Base-by-base conservation (phyloP, 2,329 filamentous ascomycete genomes). In the Triangularia setosa region DNA sequence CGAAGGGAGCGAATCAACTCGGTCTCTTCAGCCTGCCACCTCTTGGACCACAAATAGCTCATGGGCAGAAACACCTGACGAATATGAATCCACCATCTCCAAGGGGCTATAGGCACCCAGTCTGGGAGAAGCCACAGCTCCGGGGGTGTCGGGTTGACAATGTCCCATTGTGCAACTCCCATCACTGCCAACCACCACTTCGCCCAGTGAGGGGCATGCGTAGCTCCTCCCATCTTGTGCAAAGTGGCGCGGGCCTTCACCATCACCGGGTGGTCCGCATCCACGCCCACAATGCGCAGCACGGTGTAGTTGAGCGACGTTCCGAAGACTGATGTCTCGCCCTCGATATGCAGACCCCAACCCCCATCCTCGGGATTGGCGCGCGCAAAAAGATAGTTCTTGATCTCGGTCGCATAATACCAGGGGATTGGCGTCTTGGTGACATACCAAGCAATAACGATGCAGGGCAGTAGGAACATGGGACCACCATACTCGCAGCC, bases 1-100 rank as follows among this genome's bases (percentile, higher is more conserved):
- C 90, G 87, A 48, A 99, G 77, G 62, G 87, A 85, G 23, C 85
- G 84, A 60, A 90, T 91, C 1, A 96, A 75, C 3, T 90, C 85
- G 48, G 91, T 94, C 69, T 90, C 83, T 16, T 92, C 90, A 69
- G 90, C 90, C 27, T 83, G 84, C 87, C 92, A 97, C 68, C 83
- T 83, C 79, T 90, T 92, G 0, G 93, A 96, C 80, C 90, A 97
- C 52, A 98, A 77, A 73, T 90, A 97, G 0, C 90, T 88, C 92
- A 98, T 97, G 4, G 93, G 90, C 58, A 97, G 76, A 72, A 94
- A 97, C n/a, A 99, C 93, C 77, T 91, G 88, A n/a, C 95, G 92
- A 77, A 97, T 97, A 72, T 99, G 95, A 72, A 98, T 91, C 94
- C 93, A 97, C 93, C 94, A 97, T 69, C 92, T 83, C 92, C 93